Base-by-base conservation (phyloP, 805 yeast genomes). In the Candida nemodendra region DNA sequence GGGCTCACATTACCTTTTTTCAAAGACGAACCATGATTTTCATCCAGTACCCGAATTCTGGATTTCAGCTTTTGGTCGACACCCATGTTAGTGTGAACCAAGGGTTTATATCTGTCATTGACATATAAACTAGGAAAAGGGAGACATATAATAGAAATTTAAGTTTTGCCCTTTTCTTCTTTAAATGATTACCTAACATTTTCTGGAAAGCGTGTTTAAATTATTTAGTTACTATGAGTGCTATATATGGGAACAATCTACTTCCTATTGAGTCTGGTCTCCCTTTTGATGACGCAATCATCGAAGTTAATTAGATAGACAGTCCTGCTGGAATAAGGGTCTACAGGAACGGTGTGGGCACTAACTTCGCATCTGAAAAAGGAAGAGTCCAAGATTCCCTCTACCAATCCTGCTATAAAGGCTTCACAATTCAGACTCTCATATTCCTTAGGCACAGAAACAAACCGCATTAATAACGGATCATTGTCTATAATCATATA, bases 351-450 rank as follows among this genome's bases (percentile, higher is more conserved):
- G 0, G 81, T 72, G 54, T 88, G 95, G 1, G 96, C 95, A n/a
- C 84, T 76, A 6, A 88, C 95, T 31, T 66, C 69, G 11, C 91
- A 89, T 38, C 73, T 78, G 54, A 86, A 86, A 45, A 79, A 79
- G 2, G 86, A 69, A 4, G 83, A 69, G 51, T 84, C 93, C 41
- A 88, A 64, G 1, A 87, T 79, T 0, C 95, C 95, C 57, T 88
- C 95, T 27, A 87, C 71, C 12, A 88, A 72, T 0, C 96, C 96
- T 0, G 95, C 95, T 1, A 81, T 76, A 55, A 84, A 85, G 0
- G 95, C 90, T 12, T 83, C 80, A 54, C 93, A 84, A 54, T 84
- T 85, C 52, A 87, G 69, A 45, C 79, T 80, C 9, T 84, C 80
- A 54, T 82, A 79, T 47, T 88, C 95, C 48, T 76, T 78, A 2